These are phyloP conservation scores for Haematococcus lacustris DNA, from an alignment of 139 green algal species.

Conservation along the genomic window DNA sequence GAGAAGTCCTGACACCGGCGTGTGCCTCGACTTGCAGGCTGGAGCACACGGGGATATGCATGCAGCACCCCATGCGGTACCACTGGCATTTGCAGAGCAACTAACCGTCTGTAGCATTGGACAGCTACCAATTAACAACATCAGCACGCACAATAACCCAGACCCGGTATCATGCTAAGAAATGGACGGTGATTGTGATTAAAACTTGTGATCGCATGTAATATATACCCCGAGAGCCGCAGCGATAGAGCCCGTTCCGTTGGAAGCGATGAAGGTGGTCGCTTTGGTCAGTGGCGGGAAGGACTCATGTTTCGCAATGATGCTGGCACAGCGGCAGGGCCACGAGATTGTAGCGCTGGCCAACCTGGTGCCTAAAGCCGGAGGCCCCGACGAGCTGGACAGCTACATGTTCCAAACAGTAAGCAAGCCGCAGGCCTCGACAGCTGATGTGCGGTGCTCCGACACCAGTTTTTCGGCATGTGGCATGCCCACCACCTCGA, in stretches of 20 bases:
- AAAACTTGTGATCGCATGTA: background rate
- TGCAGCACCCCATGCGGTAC: too few relatives aligned
- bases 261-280: slow-evolving; percentile 18
- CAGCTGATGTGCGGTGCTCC: background rate
- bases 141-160: too few relatives aligned
- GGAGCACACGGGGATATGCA: too few relatives aligned
- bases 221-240: background rate
- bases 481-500: background rate
- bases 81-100: too few relatives aligned
- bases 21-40: too few relatives aligned
- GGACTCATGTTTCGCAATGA: slow-evolving; percentile 31
- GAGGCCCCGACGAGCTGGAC: slow-evolving; percentile 74
- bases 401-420: slow-evolving; percentile 95
- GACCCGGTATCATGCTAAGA: background rate
- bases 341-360: slow-evolving; percentile 40
- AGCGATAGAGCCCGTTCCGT: background rate
- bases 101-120: too few relatives aligned
- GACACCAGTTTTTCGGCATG: background rate
- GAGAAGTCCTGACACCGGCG: too few relatives aligned
- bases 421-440: background rate
- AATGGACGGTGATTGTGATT: too few relatives aligned
- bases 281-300: slow-evolving; percentile 31
- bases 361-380: slow-evolving; percentile 29
- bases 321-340: slow-evolving; percentile 20
- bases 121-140: too few relatives aligned